Base-by-base conservation (phyloP, 106 monocot species). In the Apostasia ramifera region DNA sequence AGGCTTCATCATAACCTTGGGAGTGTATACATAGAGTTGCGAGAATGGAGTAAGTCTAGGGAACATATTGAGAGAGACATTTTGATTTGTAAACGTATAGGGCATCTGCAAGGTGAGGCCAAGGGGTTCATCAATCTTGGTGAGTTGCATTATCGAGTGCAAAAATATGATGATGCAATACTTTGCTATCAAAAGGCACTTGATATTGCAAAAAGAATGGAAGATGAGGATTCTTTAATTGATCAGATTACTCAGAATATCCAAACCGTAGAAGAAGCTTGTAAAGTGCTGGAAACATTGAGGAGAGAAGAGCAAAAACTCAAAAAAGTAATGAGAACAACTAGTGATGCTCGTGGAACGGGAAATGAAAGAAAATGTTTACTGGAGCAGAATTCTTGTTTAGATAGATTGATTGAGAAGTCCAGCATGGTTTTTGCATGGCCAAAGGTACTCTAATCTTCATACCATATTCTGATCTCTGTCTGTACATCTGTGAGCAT, bases 1-100 rank as follows among this genome's bases (percentile, higher is more conserved):
- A 85, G 92, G 58, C 97, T 98, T 66, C 82, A 98, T 77, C 84
- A 98, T 70, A 98, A 92, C 78, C 89, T 98, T 67, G 97, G 97
- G 44, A 78, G 72, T 63, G 78, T 98, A 12, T 98, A 98, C 68
- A 59, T 82, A 49, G 87, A 87, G 71, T 59, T 92, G 44, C 78
- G 92, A 2, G 70, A 92, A 8, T 98, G 97, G 97, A 50, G 9
- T 26, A 87, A 85, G 71, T 84, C 97, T 52, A 92, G 71, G 64
- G 70, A 85, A 43, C 97, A 92, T 69, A 92, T 92, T 61, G 87
- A 90, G 70, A 79, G 55, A 71, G 97, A 98, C 62, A 87, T 98
- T 61, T 41, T 78, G 48, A 98, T 98, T 45, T 98, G 97, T 74
- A 89, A 81, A 73, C 86, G 70, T 39, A 92, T 98, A 67, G 76